Percentiles rank a stretch among this genome's conserved stretches.
These are phyloP conservation scores for Cyclostephanos invisitatus DNA, from an alignment of 108 stramenopile species.

Conservation along the genomic window DNA sequence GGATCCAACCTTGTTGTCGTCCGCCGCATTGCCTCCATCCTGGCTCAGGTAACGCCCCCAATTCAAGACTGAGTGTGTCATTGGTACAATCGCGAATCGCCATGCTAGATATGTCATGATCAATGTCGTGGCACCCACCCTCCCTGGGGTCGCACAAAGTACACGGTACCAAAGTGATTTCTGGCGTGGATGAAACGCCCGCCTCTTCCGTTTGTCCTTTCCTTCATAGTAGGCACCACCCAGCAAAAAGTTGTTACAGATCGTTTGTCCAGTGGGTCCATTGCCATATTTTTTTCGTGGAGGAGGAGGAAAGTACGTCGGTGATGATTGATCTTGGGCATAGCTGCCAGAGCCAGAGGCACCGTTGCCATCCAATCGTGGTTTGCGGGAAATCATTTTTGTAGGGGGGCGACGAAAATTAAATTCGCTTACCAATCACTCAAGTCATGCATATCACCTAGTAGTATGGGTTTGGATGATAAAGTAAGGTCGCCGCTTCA, in stretches of 20 bases:
- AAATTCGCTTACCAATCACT: not conserved
- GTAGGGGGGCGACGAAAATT: not conserved
- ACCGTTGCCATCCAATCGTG: constrained; percentile 2
- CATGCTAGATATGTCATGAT: constrained; percentile 36
- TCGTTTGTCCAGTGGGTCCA: constrained; percentile 16
- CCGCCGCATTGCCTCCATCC: constrained; percentile 16
- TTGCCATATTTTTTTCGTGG: constrained; percentile 23
- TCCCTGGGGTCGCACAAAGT: constrained; percentile 55
- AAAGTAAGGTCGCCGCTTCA: not conserved
- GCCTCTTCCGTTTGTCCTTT: constrained; percentile 59
- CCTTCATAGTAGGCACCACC: constrained; percentile 70
- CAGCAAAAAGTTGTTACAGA: constrained; percentile 63
- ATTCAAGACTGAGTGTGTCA: constrained; percentile 16
- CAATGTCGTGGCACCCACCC: constrained; percentile 16
- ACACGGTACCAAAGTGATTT: constrained; percentile 65
- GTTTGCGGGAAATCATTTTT: constrained; percentile 40
- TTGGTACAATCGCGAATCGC: constrained; percentile 26
- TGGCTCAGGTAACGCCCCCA: constrained; percentile 20
- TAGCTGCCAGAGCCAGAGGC: constrained; percentile 7
- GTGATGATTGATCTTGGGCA: constrained; percentile 12
- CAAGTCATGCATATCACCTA: not conserved
- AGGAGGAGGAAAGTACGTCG: constrained; percentile 16
- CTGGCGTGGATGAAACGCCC: constrained; percentile 40
- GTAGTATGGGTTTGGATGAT: not conserved
- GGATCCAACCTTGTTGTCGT: constrained; percentile 25